These are phyloP conservation scores for Margaritispora aquatica DNA, from an alignment of 495 filamentous ascomycete species.

Conservation along the genomic window DNA sequence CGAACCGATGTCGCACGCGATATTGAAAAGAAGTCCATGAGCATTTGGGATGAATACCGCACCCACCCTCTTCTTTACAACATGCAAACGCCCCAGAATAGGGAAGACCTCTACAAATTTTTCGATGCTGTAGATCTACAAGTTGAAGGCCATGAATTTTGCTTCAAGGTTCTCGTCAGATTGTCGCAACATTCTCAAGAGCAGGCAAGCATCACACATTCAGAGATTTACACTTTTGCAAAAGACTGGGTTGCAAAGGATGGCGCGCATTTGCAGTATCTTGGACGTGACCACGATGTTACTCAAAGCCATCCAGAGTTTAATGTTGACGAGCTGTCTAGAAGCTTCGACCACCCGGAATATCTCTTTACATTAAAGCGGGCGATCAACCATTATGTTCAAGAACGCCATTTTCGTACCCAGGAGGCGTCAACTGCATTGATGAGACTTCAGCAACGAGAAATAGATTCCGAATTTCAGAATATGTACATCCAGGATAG, in stretches of 20 bases:
- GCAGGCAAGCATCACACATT: not conserved
- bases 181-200: not conserved
- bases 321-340: too few relatives aligned
- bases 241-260: constrained; percentile 6
- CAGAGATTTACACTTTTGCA: constrained; percentile 6
- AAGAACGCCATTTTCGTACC: not conserved
- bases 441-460: not conserved
- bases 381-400: not conserved
- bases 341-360: too few relatives aligned
- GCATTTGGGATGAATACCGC: constrained; percentile 28
- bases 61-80: not conserved
- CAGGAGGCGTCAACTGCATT: not conserved
- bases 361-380: not conserved
- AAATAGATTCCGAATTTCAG: not conserved
- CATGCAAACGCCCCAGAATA: constrained; percentile 20
- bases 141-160: constrained; percentile 35
- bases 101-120: constrained; percentile 39
- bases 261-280: not conserved
- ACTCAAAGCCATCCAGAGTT: not conserved
- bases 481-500: not conserved
- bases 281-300: too few relatives aligned
- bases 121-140: constrained; percentile 48
- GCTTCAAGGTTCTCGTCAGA: constrained; percentile 29
- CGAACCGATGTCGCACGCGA: constrained; percentile 20
- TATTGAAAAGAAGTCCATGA: constrained; percentile 25